Conservation (phyloP, 257 asterid genomes). For the Phtheirospermum japonicum region DNA sequence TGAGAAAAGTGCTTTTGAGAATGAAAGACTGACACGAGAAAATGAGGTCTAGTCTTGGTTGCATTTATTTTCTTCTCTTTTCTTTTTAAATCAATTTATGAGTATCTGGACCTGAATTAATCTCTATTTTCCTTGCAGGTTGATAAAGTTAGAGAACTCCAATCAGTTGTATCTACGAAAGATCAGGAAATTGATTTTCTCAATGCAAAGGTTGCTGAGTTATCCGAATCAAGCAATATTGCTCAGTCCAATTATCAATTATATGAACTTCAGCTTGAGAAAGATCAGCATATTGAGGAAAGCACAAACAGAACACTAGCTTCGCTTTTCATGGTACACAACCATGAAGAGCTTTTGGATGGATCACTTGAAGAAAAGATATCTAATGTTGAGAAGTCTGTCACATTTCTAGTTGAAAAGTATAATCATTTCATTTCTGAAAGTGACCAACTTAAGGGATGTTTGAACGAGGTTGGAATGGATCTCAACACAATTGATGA, state of each 20-base stretch:
- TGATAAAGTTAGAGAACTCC: constrained; percentile 54
- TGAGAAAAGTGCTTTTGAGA: constrained; percentile 53
- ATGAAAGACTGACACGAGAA: constrained; percentile 43
- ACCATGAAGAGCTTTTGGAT: constrained; percentile 45
- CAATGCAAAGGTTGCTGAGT: constrained; percentile 48
- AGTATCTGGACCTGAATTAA: constrained; percentile 22
- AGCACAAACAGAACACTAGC: constrained; percentile 50
- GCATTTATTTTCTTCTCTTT: background rate
- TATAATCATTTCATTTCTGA: constrained; percentile 51
- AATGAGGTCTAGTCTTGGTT: constrained; percentile 56
- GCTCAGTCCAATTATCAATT: constrained; percentile 36
- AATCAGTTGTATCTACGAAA: constrained; percentile 42
- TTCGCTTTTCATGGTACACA: constrained; percentile 40
- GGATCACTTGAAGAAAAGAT: constrained; percentile 55
- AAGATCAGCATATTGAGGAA: constrained; percentile 48
- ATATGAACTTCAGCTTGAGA: constrained; percentile 41
- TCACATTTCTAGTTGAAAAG: constrained; percentile 46
- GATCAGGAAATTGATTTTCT: constrained; percentile 64
- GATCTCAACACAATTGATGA: constrained; percentile 51
- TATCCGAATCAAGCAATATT: constrained; percentile 38
- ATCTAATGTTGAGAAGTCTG: constrained; percentile 52
- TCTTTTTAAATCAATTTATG: constrained; percentile 13
- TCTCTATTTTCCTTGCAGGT: constrained; percentile 50
- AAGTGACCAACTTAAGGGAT: constrained; percentile 50
- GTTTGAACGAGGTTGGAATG: constrained; percentile 47